Base-by-base conservation (phyloP, 768 basidiomycete genomes). In the Lactarius evosmus region DNA sequence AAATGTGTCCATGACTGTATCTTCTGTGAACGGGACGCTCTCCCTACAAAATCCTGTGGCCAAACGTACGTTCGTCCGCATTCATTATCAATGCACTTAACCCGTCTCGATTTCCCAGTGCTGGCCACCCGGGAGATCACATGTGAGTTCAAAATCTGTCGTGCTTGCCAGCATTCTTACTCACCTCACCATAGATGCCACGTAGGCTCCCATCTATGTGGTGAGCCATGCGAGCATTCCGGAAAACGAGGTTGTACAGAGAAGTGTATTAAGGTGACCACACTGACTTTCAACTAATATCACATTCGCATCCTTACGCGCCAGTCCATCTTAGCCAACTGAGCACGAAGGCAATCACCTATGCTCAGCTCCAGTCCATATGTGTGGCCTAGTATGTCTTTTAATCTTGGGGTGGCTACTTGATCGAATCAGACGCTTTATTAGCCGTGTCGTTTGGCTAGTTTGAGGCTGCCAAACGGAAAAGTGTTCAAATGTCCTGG, bases 281-380 rank as follows among this genome's bases (percentile, higher is more conserved):
- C 86, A 85, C 69, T 70, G 70, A 40, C 74, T 83, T 19, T 67
- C 68, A 9, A 79, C 76, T 56, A 9, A 7, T 6, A 25, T 12
- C 22, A 25, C 11, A 40, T 22, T 3, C 22, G 2, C 9, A 14
- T 4, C 22, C 17, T 9, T 6, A 49, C 22, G 36, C 22, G 5
- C 5, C 25, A 7, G 1, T 49, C 5, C 1, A 1, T 3, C 16
- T 12, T 4, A 30, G 40, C 14, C 41, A 25, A 27, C 12, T 7
- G 29, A 19, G 11, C 54, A 55, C 34, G 84, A 78, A 3, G 77
- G 75, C 0, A 79, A 77, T 7, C 85, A 87, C 66, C 60, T 80
- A 56, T 87, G 85, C 67, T 78, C 83, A 0, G 82, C 84, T 4
- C 71, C 73, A n/a, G 68, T 78, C 1, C 85, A 87, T 64, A 78